Conservation (phyloP, 2,329 filamentous ascomycete species). For the Colletotrichum brevisporum region DNA sequence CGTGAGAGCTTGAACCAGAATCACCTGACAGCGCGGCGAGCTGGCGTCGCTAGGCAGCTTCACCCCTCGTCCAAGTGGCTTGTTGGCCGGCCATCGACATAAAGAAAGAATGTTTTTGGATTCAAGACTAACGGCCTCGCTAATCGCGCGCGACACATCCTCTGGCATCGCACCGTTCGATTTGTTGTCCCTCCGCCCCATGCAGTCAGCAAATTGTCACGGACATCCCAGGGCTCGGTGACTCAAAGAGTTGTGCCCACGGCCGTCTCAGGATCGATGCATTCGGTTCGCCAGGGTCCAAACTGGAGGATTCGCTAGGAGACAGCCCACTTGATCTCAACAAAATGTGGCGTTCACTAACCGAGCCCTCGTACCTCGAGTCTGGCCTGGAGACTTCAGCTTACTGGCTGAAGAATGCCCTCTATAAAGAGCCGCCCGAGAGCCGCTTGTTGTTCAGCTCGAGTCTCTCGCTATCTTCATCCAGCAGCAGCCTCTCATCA, state of each 20-base stretch:
- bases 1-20: neutral
- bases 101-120: neutral
- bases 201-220: neutral
- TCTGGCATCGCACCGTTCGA: neutral
- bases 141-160: neutral
- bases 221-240: neutral
- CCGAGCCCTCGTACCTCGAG: neutral
- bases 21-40: constrained; percentile 18
- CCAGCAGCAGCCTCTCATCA: neutral
- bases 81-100: neutral
- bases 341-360: constrained; percentile 25
- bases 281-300: neutral
- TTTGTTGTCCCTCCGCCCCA: constrained; percentile 1
- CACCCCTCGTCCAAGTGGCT: neutral
- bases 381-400: neutral
- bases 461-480: neutral
- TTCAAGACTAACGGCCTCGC: neutral
- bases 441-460: neutral
- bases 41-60: constrained; percentile 6
- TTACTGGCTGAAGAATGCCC: neutral
- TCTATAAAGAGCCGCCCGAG: neutral
- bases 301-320: neutral
- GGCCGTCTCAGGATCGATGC: neutral
- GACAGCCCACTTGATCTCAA: constrained; percentile 23
- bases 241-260: neutral